Evolutionary conservation across 495 filamentous ascomycete species (phyloP).

Genomic region (Staphylotrichum tortipilum): DNA sequence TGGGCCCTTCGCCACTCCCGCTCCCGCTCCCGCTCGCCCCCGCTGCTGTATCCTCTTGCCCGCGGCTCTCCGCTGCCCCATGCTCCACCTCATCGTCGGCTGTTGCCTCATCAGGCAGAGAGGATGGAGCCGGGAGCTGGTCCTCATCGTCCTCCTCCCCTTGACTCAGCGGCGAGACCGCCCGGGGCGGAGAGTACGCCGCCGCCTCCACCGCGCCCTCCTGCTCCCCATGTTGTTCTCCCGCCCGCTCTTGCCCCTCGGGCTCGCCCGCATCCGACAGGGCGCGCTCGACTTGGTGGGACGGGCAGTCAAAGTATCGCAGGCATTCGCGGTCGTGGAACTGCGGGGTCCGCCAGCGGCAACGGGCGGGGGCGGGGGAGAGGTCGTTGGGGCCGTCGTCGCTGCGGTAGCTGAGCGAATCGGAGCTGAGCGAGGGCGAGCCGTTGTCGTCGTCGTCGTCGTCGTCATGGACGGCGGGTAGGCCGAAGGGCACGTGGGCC

Average conservation of each 20-base stretch:
- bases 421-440: constrained; percentile 1
- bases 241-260: neutral
- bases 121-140: neutral
- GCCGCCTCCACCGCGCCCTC: neutral
- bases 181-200: constrained; percentile 1
- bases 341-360: constrained; percentile 26
- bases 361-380: constrained; percentile 7
- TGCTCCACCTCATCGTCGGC: too few species aligned
- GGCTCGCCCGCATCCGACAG: constrained; percentile 14
- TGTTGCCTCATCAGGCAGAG: too few species aligned
- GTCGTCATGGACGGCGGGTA: too few species aligned
- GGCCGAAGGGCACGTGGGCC: constrained; percentile 9
- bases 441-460: neutral
- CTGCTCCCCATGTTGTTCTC: neutral
- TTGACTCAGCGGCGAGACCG: constrained; percentile 12
- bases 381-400: neutral
- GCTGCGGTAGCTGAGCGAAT: neutral
- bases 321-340: constrained; percentile 34
- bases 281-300: constrained; percentile 27
- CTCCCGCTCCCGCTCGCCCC: neutral
- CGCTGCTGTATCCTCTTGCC: neutral
- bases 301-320: constrained; percentile 38
- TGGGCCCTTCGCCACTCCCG: too few species aligned
- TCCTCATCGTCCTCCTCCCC: neutral
- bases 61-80: too few species aligned